These are phyloP conservation scores for Medicago arabica DNA, from an alignment of 306 rosid species.

Conservation along the genomic window DNA sequence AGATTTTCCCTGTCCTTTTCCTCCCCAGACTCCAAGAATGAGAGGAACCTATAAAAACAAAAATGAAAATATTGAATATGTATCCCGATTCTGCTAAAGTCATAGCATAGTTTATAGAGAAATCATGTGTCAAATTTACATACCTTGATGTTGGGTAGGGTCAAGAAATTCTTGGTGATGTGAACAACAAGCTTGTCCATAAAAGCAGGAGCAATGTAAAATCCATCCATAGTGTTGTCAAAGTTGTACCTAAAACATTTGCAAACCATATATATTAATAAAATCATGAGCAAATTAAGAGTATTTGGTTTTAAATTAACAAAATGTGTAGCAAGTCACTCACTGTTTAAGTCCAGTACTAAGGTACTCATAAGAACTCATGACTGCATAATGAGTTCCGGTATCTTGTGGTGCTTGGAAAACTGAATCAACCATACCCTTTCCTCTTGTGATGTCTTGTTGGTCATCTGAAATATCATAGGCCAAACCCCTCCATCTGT, in stretches of 20 bases:
- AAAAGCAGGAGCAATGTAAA: conserved; percentile 92
- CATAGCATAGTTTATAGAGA: neutral
- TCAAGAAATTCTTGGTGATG: conserved; percentile 85
- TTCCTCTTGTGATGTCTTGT: conserved; percentile 96
- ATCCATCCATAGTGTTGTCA: conserved; percentile 75
- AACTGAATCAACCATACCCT: conserved; percentile 87
- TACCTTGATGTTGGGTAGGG: conserved; percentile 91
- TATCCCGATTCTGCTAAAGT: neutral
- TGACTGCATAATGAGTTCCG: conserved; percentile 85
- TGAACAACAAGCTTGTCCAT: conserved; percentile 98
- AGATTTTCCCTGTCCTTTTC: conserved; percentile 97
- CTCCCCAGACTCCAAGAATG: conserved; percentile 96
- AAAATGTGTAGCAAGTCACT: conserved; percentile 33
- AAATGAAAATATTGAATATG: neutral
- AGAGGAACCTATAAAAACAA: conserved; percentile 68
- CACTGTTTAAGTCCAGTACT: conserved; percentile 77
- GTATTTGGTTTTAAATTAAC: neutral
- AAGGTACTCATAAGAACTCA: conserved; percentile 90
- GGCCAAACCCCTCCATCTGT: conserved; percentile 82
- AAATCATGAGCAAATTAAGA: neutral
- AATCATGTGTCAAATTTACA: conserved; percentile 2
- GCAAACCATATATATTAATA: neutral
- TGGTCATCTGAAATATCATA: conserved; percentile 84
- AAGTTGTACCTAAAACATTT: conserved; percentile 56
- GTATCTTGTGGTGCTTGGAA: conserved; percentile 71